Evolutionary conservation across 805 yeast genomes (phyloP).

Genomic region (Schwanniomyces yamadae): DNA sequence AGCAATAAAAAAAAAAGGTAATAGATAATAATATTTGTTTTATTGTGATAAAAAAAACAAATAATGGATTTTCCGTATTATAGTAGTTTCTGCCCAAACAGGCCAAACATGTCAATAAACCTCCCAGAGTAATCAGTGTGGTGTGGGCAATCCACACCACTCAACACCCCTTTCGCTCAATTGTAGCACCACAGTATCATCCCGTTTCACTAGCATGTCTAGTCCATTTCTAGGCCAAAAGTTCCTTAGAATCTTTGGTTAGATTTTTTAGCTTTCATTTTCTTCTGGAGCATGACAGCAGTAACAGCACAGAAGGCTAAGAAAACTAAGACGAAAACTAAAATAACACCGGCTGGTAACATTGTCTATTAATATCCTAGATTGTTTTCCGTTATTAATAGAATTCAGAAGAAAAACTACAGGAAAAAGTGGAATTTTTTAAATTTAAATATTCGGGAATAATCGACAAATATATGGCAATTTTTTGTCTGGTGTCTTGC

Average conservation of each 20-base stretch:
- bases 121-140: too few relatives aligned
- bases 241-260: constrained; percentile 38
- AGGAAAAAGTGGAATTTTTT: background rate
- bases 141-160: too few relatives aligned
- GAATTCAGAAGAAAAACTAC: constrained; percentile 8
- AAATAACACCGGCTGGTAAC: constrained; percentile 75
- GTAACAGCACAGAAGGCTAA: constrained; percentile 41
- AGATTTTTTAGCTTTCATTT: constrained; percentile 42
- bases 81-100: constrained; percentile 6
- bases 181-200: too few relatives aligned
- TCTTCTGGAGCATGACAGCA: constrained; percentile 40
- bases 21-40: constrained; percentile 13
- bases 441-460: constrained; percentile 1
- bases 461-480: constrained; percentile 3
- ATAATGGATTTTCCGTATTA: constrained; percentile 10
- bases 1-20: constrained; percentile 7
- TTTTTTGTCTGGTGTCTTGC: constrained; percentile 3
- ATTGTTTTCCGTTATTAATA: constrained; percentile 8
- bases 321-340: constrained; percentile 60
- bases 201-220: too few relatives aligned
- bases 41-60: constrained; percentile 6
- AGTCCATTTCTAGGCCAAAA: too few relatives aligned
- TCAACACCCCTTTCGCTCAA: too few relatives aligned
- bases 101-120: too few relatives aligned
- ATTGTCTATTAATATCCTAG: constrained; percentile 33